Evolutionary conservation across 2,329 filamentous ascomycete genomes (phyloP).

Genomic region (Anthostomella pinea): DNA sequence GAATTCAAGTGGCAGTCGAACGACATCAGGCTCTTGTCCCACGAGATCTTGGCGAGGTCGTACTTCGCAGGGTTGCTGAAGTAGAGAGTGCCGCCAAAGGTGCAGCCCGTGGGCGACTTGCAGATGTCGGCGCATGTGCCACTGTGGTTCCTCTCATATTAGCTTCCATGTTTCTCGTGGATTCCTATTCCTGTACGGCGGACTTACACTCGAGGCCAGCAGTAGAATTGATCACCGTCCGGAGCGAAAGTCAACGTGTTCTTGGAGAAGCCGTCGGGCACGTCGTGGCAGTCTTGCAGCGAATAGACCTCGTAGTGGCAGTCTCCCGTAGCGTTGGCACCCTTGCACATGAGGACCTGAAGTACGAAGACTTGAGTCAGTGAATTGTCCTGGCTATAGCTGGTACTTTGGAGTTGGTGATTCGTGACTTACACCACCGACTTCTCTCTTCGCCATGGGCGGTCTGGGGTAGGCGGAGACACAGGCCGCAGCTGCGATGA

Average conservation of each 20-base stretch:
- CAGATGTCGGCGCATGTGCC: slow-evolving; percentile 42
- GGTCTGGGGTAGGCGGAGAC: slow-evolving; percentile 23
- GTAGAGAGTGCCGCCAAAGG: slow-evolving; percentile 47
- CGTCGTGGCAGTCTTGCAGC: slow-evolving; percentile 45
- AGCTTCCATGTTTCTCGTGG: too few relatives aligned
- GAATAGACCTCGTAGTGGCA: slow-evolving; percentile 44
- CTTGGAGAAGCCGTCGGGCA: slow-evolving; percentile 37
- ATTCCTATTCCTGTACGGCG: too few relatives aligned
- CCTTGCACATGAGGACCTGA: slow-evolving; percentile 50
- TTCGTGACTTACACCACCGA: slow-evolving; percentile 45
- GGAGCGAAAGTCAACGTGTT: slow-evolving; percentile 50
- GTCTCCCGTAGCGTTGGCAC: slow-evolving; percentile 46
- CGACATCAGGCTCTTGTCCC: slow-evolving; percentile 40
- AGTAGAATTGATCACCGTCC: slow-evolving; percentile 47
- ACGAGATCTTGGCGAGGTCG: slow-evolving; percentile 43
- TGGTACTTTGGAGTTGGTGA: neutral
- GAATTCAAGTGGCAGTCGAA: slow-evolving; percentile 36
- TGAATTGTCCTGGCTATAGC: slow-evolving; percentile 3
- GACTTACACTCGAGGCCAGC: slow-evolving; percentile 41
- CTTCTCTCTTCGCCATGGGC: slow-evolving; percentile 39
- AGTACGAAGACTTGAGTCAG: neutral
- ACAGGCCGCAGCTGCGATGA: slow-evolving; percentile 22
- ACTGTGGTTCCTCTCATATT: too few relatives aligned
- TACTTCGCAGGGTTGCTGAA: slow-evolving; percentile 46
- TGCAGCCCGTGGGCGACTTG: slow-evolving; percentile 51